Conservation (phyloP, 257 asterid genomes). For the Solanum pinnatisectum region DNA sequence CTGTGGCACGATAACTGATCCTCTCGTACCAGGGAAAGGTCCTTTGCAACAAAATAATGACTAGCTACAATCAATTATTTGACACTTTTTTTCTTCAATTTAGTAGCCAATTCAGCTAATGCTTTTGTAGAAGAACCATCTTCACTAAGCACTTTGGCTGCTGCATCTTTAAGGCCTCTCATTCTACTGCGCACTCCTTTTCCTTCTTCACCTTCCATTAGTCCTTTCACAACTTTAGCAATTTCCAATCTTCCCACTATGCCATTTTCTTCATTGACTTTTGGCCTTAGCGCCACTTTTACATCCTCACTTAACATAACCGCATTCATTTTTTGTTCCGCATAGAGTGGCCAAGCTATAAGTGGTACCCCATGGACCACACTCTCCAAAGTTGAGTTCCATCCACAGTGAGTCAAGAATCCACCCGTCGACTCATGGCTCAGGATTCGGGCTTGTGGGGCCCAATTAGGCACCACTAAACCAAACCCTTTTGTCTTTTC, state of each 20-base stretch:
- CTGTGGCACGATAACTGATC: neutral
- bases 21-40: too few relatives aligned
- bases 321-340: slow-evolving; percentile 73
- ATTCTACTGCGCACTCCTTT: slow-evolving; percentile 36
- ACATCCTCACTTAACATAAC: slow-evolving; percentile 37
- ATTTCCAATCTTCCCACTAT: slow-evolving; percentile 34
- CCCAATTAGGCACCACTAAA: slow-evolving; percentile 23
- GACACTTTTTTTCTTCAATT: slow-evolving; percentile 7
- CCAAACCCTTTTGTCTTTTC: slow-evolving; percentile 16
- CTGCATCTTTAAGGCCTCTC: slow-evolving; percentile 49
- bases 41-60: neutral
- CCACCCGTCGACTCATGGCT: slow-evolving; percentile 23
- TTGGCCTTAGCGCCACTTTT: slow-evolving; percentile 40
- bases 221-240: slow-evolving; percentile 26
- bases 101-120: slow-evolving; percentile 14
- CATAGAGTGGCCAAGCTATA: slow-evolving; percentile 77
- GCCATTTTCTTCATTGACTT: slow-evolving; percentile 26
- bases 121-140: slow-evolving; percentile 23
- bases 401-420: slow-evolving; percentile 49
- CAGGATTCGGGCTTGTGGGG: slow-evolving; percentile 19
- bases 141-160: slow-evolving; percentile 14
- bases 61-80: neutral
- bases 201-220: slow-evolving; percentile 69
- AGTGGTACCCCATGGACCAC: slow-evolving; percentile 54
- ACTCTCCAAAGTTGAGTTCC: slow-evolving; percentile 56